These are phyloP conservation scores for Ganoderma leucocontextum DNA, from an alignment of 1,284 basidiomycete genomes.

Conservation along the genomic window DNA sequence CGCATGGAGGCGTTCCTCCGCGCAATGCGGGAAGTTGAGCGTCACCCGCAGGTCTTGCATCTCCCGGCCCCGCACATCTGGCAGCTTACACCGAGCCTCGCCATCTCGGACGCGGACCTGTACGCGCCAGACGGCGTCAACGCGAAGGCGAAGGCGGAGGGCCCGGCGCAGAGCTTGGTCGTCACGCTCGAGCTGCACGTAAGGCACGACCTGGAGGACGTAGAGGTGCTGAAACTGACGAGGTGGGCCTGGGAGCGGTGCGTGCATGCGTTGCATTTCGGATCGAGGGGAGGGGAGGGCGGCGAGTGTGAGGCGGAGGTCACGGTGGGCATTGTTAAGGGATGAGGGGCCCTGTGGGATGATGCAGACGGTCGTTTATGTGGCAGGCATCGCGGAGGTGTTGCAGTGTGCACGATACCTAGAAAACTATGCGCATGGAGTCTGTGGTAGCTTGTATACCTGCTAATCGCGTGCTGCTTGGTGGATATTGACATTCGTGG, in stretches of 20 bases:
- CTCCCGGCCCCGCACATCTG: constrained; percentile 86
- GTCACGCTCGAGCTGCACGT: constrained; percentile 87
- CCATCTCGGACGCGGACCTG: constrained; percentile 36
- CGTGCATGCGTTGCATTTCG: constrained; percentile 47
- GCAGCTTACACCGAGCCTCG: constrained; percentile 72
- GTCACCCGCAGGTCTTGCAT: constrained; percentile 80
- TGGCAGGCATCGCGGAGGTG: background rate
- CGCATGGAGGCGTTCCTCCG: constrained; percentile 83
- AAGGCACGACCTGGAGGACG: constrained; percentile 70
- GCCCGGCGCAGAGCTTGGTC: constrained; percentile 63
- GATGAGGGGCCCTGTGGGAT: constrained; percentile 16
- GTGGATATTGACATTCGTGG: background rate
- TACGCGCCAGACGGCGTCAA: constrained; percentile 29
- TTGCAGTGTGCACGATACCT: background rate
- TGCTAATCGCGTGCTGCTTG: background rate
- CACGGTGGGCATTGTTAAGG: constrained; percentile 56
- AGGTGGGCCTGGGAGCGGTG: constrained; percentile 76
- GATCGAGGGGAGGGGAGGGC: constrained; percentile 40
- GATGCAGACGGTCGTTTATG: background rate
- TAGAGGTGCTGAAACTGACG: constrained; percentile 77
- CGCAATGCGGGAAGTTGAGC: constrained; percentile 85
- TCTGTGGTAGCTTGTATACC: constrained; percentile 3
- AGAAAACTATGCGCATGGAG: background rate
- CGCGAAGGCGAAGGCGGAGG: constrained; percentile 32
- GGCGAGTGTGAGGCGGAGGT: constrained; percentile 51